Conservation (phyloP, 2,329 filamentous ascomycete genomes). For the Xylariomycetidae sp. region DNA sequence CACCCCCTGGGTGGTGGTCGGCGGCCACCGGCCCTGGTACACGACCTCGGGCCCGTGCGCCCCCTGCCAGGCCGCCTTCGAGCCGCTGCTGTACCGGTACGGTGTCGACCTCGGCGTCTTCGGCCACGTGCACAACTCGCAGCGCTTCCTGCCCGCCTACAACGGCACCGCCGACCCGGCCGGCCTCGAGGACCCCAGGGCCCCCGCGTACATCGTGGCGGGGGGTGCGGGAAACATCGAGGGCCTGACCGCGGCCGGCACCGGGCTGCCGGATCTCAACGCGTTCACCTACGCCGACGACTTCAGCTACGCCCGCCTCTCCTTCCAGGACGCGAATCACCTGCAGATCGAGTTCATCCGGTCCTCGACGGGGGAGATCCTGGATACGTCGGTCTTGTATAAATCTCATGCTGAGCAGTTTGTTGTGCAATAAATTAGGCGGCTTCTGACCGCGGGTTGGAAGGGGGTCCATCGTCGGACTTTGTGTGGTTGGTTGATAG, state of each 20-base stretch:
- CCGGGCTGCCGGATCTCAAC: constrained; percentile 36
- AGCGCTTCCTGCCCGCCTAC: constrained; percentile 43
- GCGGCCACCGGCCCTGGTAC: constrained; percentile 45
- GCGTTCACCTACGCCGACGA: constrained; percentile 46
- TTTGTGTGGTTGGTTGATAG: too few relatives aligned
- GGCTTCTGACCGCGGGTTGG: too few relatives aligned
- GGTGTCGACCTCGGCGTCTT: constrained; percentile 54
- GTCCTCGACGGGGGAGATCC: constrained; percentile 40
- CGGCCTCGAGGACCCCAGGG: constrained; percentile 32
- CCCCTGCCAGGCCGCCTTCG: constrained; percentile 48
- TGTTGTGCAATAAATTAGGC: too few relatives aligned
- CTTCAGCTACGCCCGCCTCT: constrained; percentile 47
- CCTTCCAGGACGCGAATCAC: constrained; percentile 39
- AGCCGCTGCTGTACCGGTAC: constrained; percentile 49
- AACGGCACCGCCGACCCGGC: constrained; percentile 31
- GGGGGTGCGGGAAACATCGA: constrained; percentile 55
- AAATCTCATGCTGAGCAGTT: constrained; percentile 43
- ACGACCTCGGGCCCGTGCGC: constrained; percentile 34
- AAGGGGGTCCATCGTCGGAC: too few relatives aligned
- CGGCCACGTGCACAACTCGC: constrained; percentile 55
- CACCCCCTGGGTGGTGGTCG: constrained; percentile 49
- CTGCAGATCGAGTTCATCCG: constrained; percentile 47
- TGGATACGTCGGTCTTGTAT: constrained; percentile 44
- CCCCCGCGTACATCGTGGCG: constrained; percentile 51
- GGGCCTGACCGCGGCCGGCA: constrained; percentile 39